phyloP scores from a whole-genome alignment of 2,329 filamentous ascomycete genomes.

The Myotisia sp. region DNA sequence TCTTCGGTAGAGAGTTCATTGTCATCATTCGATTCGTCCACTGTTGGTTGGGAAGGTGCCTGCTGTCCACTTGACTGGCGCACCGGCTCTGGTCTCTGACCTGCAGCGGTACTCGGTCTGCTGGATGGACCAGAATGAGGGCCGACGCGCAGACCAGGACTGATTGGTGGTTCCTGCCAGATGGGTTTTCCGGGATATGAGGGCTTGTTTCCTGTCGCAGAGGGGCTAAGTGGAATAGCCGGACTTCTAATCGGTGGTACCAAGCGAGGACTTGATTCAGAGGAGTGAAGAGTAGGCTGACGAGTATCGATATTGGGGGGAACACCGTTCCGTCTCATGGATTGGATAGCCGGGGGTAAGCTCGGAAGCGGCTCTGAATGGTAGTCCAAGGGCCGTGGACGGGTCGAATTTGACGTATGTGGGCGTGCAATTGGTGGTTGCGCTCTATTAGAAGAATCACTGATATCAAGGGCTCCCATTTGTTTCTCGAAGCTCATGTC shows the following conservation, averaged over 20 bases:
- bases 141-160: constrained; percentile 7
- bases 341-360: neutral
- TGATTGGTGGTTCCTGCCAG: constrained; percentile 20
- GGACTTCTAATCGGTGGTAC: constrained; percentile 19
- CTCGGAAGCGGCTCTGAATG: constrained; percentile 10
- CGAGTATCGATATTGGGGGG: constrained; percentile 1
- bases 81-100: constrained; percentile 12
- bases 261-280: constrained; percentile 14
- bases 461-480: constrained; percentile 28
- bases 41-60: constrained; percentile 3
- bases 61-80: constrained; percentile 6
- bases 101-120: constrained; percentile 18
- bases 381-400: constrained; percentile 19
- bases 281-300: constrained; percentile 4
- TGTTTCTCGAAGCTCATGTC: constrained; percentile 24
- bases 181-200: constrained; percentile 24
- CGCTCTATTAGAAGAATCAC: constrained; percentile 17
- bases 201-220: constrained; percentile 12
- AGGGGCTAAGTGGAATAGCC: constrained; percentile 22
- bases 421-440: constrained; percentile 18
- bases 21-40: constrained; percentile 15
- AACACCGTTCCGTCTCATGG: neutral
- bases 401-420: constrained; percentile 27
- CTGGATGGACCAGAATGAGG: constrained; percentile 11
- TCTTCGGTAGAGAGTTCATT: constrained; percentile 32